Percentiles rank a stretch among this genome's conserved stretches.
Conservation (phyloP, 805 yeast species). For the Monosporozyma unispora region DNA sequence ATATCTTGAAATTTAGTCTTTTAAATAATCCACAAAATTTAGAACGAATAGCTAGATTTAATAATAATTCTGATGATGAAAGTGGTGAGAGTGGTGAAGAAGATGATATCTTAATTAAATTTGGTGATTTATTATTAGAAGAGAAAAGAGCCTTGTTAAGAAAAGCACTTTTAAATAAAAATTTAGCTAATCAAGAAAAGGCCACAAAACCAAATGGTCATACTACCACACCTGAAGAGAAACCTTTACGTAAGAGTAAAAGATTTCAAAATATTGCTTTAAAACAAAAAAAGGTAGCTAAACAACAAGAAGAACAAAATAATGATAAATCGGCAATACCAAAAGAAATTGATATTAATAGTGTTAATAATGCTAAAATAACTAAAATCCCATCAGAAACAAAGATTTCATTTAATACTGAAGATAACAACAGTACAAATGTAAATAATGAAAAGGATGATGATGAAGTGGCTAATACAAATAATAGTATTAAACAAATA, state of each 20-base stretch:
- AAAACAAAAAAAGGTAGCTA: not conserved
- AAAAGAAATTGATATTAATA: not conserved
- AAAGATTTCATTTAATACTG: not conserved
- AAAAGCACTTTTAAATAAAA: not conserved
- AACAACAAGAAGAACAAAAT: not conserved
- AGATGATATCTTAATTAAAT: not conserved
- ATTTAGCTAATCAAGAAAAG: not conserved
- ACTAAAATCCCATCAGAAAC: not conserved
- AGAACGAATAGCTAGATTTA: not conserved
- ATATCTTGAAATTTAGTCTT: constrained; percentile 14
- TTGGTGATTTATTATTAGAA: not conserved
- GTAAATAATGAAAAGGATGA: not conserved
- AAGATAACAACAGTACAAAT: too few species aligned
- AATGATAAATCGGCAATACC: not conserved
- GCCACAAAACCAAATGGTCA: not conserved
- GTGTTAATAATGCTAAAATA: not conserved
- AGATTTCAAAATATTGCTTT: constrained; percentile 8
- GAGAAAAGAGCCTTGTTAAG: not conserved
- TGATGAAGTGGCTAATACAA: not conserved
- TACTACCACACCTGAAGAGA: not conserved
- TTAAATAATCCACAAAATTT: not conserved
- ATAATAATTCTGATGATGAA: not conserved
- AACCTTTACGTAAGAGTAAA: constrained; percentile 10
- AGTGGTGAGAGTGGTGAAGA: not conserved
- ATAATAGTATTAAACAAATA: constrained; percentile 1